Evolutionary conservation across 1,139 yeast species (phyloP), one percentile per base, ranked within the genome.

Genomic region (Saccharomyces hybrid): DNA sequence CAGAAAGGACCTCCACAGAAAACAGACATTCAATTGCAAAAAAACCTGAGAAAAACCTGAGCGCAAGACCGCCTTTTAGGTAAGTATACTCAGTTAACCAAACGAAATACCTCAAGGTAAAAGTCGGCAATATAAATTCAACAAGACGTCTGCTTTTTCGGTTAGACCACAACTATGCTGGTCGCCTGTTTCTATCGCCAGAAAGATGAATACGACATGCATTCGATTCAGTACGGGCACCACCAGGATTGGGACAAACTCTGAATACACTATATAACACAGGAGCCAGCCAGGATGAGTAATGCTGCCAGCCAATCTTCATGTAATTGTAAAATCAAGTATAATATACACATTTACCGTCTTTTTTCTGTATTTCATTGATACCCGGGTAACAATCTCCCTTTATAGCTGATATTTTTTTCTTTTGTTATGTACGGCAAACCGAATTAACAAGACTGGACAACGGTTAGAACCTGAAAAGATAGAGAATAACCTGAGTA

Each of bases 1-100:
- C 54, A 21, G 47, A 48, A 38, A 53, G 56, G 26, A 46, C 47
- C 3, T 21, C 48, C 4, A 19, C 42, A 9, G 46, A 44, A 19
- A 46, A n/a, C n/a, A 27, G 48, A 19, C 52, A 47, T 11, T 34
- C 56, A 4, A 49, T 28, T 4, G 49, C 50, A 34, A 38, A 42
- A 11, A 44, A 47, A 29, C 50, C 52, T 32, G 51, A 54, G 11
- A 21, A 49, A 28, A 50, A 51, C 16, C 38, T 51, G 48, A 47
- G 47, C 11, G 52, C 56, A 26, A 60, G 69, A 49, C 67, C 68
- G 3, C 69, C 69, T 3, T 66, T 66, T 52, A 62, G 67, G 51
- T 65, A 50, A 55, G n/a, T 9, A 4, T 9, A 12, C 44, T 16
- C 24, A 38, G n/a, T 19, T 3, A 19, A 16, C 24, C n/a, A 38